Percentiles rank a stretch among this genome's conserved stretches.
phyloP scores from a whole-genome alignment of 1,284 basidiomycete species.

The Heterobasidion occidentale region DNA sequence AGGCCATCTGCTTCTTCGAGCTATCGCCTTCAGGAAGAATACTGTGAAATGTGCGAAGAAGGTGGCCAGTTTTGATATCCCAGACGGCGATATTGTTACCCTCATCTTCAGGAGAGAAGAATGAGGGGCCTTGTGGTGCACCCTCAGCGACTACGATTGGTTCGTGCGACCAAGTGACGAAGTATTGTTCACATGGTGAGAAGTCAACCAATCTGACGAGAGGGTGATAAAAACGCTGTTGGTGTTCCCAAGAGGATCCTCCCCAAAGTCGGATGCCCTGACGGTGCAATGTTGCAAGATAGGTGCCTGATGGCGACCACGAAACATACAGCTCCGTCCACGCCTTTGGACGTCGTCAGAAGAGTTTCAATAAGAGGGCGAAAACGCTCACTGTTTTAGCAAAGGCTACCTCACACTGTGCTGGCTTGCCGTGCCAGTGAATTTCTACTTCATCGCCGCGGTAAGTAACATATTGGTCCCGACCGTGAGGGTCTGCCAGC shows the following conservation, averaged over 20 bases:
- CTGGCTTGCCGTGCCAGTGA: constrained; percentile 90
- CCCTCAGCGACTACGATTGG: constrained; percentile 85
- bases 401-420: constrained; percentile 78
- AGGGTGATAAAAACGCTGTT: constrained; percentile 91
- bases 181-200: constrained; percentile 94
- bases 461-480: constrained; percentile 96
- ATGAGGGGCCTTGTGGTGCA: constrained; percentile 76
- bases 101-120: constrained; percentile 91
- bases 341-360: constrained; percentile 33
- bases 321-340: constrained; percentile 96
- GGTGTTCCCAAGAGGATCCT: constrained; percentile 80
- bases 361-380: background rate
- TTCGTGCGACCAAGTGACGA: constrained; percentile 98
- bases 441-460: constrained; percentile 89
- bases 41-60: constrained; percentile 92
- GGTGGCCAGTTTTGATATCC: constrained; percentile 91
- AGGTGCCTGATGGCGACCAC: constrained; percentile 96
- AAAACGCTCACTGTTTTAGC: constrained; percentile 51
- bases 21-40: constrained; percentile 43
- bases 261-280: constrained; percentile 98
- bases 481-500: constrained; percentile 87
- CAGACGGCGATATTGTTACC: constrained; percentile 97
- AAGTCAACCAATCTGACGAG: constrained; percentile 96
- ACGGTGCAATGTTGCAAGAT: constrained; percentile 88
- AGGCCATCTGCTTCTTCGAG: constrained; percentile 75